These are phyloP conservation scores for Rhizopogon salebrosus DNA, from an alignment of 768 basidiomycete species.

Conservation along the genomic window DNA sequence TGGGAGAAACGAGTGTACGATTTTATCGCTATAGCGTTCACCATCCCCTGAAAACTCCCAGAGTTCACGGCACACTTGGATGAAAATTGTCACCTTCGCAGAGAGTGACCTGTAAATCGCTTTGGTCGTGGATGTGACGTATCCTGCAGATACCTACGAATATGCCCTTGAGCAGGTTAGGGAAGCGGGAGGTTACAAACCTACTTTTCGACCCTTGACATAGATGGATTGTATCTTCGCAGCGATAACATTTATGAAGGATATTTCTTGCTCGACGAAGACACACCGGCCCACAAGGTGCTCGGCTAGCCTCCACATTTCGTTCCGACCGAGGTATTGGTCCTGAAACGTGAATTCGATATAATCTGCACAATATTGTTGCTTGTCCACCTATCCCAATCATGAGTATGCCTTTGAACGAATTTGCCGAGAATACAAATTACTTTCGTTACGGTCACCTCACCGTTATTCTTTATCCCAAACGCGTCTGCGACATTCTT, in stretches of 20 bases:
- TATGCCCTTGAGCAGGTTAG: background rate
- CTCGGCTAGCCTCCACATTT: constrained; percentile 94
- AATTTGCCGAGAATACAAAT: constrained; percentile 3
- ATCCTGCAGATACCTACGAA: constrained; percentile 74
- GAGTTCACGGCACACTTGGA: constrained; percentile 92
- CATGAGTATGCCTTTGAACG: background rate
- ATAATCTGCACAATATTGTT: constrained; percentile 60
- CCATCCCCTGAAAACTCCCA: constrained; percentile 98
- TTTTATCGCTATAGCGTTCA: constrained; percentile 93
- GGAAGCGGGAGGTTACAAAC: constrained; percentile 5
- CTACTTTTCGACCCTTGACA: constrained; percentile 60
- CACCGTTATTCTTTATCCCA: constrained; percentile 62
- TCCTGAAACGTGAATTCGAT: constrained; percentile 92
- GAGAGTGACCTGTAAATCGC: constrained; percentile 86
- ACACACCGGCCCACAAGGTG: constrained; percentile 77
- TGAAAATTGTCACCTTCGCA: constrained; percentile 88
- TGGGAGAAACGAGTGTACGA: constrained; percentile 95
- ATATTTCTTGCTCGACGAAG: constrained; percentile 78
- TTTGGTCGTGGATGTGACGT: constrained; percentile 79
- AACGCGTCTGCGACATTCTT: constrained; percentile 69
- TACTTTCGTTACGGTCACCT: constrained; percentile 71
- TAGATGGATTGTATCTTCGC: constrained; percentile 82
- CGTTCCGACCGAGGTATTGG: constrained; percentile 91
- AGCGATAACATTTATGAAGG: constrained; percentile 76
- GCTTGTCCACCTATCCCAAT: constrained; percentile 58